Evolutionary conservation across 768 basidiomycete genomes (phyloP).

Genomic region (Tricholoma saponaceum): DNA sequence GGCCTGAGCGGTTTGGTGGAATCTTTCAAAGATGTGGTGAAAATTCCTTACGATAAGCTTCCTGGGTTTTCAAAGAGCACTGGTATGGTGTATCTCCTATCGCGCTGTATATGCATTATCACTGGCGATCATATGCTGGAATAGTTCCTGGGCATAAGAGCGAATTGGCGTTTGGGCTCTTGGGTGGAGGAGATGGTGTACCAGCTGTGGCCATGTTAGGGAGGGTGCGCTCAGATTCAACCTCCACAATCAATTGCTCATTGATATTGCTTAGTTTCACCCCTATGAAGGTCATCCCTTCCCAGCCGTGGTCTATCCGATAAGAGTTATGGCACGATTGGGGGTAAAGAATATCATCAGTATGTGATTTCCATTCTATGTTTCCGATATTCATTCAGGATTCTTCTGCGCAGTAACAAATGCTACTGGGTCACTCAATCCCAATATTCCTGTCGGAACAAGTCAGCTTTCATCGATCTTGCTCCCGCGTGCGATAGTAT

Average conservation of each 20-base stretch:
- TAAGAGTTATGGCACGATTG: conserved; percentile 72
- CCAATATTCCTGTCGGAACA: conserved; percentile 71
- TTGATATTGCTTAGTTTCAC: conserved; percentile 55
- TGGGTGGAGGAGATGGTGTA: conserved; percentile 58
- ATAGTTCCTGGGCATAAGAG: conserved; percentile 82
- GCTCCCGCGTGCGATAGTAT: neutral
- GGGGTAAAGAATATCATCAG: conserved; percentile 76
- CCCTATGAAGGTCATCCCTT: conserved; percentile 81
- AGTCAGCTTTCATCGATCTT: conserved; percentile 40
- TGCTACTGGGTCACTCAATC: conserved; percentile 80
- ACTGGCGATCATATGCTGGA: neutral
- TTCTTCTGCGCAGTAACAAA: conserved; percentile 63
- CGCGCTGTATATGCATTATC: neutral
- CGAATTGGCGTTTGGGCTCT: conserved; percentile 72
- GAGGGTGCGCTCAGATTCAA: conserved; percentile 43
- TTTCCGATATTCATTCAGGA: neutral
- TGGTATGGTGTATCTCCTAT: conserved; percentile 40
- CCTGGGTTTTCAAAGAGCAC: conserved; percentile 77
- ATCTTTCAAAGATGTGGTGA: conserved; percentile 49
- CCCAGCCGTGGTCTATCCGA: conserved; percentile 68
- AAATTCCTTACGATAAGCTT: conserved; percentile 63
- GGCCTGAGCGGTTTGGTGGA: conserved; percentile 75
- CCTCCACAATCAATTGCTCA: neutral
- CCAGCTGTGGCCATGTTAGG: conserved; percentile 91
- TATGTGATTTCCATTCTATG: conserved; percentile 28